phyloP scores from a whole-genome alignment of 805 yeast species.

The Nakazawaea ishiwadae region DNA sequence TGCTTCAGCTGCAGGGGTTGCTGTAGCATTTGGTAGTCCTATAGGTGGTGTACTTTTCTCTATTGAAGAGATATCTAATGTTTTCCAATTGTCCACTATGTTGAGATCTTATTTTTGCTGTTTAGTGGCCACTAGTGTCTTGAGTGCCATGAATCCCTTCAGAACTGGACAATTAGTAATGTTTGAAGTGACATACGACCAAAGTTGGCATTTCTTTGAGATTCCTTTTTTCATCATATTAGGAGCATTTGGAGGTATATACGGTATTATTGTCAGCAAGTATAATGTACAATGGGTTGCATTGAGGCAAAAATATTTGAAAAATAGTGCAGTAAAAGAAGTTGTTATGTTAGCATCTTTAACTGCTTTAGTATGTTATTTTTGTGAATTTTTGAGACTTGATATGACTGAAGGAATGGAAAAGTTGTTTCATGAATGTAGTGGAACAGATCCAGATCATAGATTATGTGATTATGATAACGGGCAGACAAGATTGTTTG shows the following conservation, averaged over 20 bases:
- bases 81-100: constrained; percentile 70
- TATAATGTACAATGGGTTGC: constrained; percentile 72
- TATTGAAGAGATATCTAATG: constrained; percentile 81
- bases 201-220: constrained; percentile 83
- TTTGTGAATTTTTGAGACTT: constrained; percentile 70
- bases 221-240: constrained; percentile 71
- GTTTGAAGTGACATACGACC: constrained; percentile 86
- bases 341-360: constrained; percentile 60
- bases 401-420: constrained; percentile 98
- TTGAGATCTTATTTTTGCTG: constrained; percentile 94
- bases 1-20: constrained; percentile 96
- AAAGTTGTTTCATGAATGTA: constrained; percentile 80
- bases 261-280: constrained; percentile 74
- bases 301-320: constrained; percentile 68
- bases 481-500: constrained; percentile 31
- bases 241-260: constrained; percentile 89
- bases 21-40: constrained; percentile 96
- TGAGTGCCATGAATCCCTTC: constrained; percentile 84
- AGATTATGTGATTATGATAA: constrained; percentile 31
- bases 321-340: constrained; percentile 60
- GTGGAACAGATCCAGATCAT: constrained; percentile 31
- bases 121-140: constrained; percentile 75
- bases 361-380: constrained; percentile 76
- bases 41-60: constrained; percentile 95
- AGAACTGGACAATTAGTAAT: constrained; percentile 91